These are phyloP conservation scores for Grosmannia huntii DNA, from an alignment of 2,329 filamentous ascomycete genomes.

Conservation along the genomic window DNA sequence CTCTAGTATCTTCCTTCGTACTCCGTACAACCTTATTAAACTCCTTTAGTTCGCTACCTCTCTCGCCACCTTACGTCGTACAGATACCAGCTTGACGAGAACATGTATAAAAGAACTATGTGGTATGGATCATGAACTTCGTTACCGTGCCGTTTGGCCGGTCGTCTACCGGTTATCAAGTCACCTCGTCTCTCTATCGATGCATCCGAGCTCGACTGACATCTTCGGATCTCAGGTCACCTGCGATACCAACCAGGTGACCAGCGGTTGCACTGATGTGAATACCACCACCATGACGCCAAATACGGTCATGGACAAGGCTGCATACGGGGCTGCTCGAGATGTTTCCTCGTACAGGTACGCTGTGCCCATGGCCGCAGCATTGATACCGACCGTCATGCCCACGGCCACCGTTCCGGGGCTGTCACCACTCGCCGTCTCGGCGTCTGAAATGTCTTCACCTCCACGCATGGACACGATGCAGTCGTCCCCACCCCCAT, in stretches of 20 bases:
- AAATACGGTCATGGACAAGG: constrained; percentile 44
- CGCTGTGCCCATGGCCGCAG: constrained; percentile 46
- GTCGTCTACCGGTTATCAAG: neutral
- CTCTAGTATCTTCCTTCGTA: no score
- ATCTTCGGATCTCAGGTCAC: constrained; percentile 12
- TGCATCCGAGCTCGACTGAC: neutral
- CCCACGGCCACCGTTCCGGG: constrained; percentile 34
- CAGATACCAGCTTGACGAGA: neutral
- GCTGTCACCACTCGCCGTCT: constrained; percentile 13
- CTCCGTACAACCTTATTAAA: no score
- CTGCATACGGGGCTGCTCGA: constrained; percentile 41
- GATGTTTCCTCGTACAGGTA: constrained; percentile 42
- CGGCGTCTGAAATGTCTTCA: neutral
- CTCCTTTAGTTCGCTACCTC: no score
- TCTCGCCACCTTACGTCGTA: no score
- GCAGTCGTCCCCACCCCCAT: neutral
- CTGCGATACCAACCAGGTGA: constrained; percentile 21
- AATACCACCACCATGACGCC: constrained; percentile 43
- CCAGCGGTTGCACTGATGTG: constrained; percentile 34
- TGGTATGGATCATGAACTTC: neutral
- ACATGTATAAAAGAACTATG: neutral
- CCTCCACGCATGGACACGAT: neutral
- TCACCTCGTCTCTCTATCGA: neutral
- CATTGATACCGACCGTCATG: constrained; percentile 43
- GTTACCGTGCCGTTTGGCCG: neutral